Evolutionary conservation across 2,329 filamentous ascomycete genomes (phyloP), one percentile per base, ranked within the genome.

Genomic region (Ophiobolus disseminans): DNA sequence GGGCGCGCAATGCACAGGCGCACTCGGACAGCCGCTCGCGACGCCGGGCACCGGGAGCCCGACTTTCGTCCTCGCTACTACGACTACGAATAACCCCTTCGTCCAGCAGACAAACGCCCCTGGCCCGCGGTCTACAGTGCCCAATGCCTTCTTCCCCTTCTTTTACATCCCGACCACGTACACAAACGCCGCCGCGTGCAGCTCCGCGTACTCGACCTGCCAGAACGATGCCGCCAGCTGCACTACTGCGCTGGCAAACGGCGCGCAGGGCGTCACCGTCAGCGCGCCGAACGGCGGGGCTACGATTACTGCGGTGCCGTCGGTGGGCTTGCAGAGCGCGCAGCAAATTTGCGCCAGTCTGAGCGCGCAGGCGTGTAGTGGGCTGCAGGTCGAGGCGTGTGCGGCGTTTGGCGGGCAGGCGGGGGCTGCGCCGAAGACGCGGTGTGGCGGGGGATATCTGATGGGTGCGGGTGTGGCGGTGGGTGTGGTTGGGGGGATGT

Each of bases 1-100:
- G 20, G 78, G 80, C 40, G 80, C 80, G 11, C 78, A 73, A 21
- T 87, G 84, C 62, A 86, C 83, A 0, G 84, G 84, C 2, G 78
- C 75, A 7, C 75, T 86, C 25, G 60, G 47, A 38, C 41, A 4
- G 31, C 50, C 38, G 45, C 55, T 17, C 48, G 42, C 41, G 25
- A 45, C 21, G 13, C 9, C n/a, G 10, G n/a, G 13, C 30, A 13
- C 30, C 16, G 16, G 10, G 10, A 32, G 10, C n/a, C 10, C 61
- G 5, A 48, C 53, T 31, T 62, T 62, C 46, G 56, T 57, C 25
- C 53, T 42, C 20, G 60, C 60, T 17, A 55, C 56, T 21, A 51
- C 56, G 1, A 62, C 65, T 10, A 51, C 59, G 5, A 44, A 50
- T 21, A 39, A 40, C 14, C 43, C 56, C 23, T 65, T 68, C 48